phyloP scores from a whole-genome alignment of 352 stramenopile species.

The Globisporangium rhizosaccharum region DNA sequence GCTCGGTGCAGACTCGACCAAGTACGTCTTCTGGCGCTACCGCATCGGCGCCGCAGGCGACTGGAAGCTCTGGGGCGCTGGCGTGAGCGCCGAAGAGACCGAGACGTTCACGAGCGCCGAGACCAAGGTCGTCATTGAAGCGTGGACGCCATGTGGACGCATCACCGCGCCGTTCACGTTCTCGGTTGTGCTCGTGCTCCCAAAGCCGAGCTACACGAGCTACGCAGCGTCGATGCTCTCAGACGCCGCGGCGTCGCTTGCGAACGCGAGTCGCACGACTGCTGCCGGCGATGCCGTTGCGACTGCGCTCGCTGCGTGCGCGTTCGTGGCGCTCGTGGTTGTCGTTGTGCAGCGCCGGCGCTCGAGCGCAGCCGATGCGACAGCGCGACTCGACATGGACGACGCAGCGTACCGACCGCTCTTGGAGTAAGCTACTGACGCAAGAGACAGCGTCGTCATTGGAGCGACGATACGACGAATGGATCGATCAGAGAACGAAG shows the following conservation, averaged over 20 bases:
- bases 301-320: constrained; percentile 22
- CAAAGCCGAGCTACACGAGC: constrained; percentile 8
- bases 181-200: constrained; percentile 57
- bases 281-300: not conserved
- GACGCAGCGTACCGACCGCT: constrained; percentile 60
- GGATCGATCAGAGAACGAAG: not conserved
- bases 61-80: constrained; percentile 36
- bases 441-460: not conserved
- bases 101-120: constrained; percentile 21
- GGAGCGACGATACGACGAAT: constrained; percentile 10
- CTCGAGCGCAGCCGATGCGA: constrained; percentile 6
- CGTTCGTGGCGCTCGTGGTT: constrained; percentile 37
- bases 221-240: constrained; percentile 9
- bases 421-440: constrained; percentile 22
- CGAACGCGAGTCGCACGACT: constrained; percentile 13
- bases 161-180: constrained; percentile 28
- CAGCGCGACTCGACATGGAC: constrained; percentile 13
- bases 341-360: constrained; percentile 20
- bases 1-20: constrained; percentile 11
- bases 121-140: constrained; percentile 45
- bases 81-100: constrained; percentile 15
- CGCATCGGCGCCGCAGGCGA: constrained; percentile 21
- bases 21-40: constrained; percentile 66
- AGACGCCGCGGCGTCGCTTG: not conserved
- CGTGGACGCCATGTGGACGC: constrained; percentile 51